Evolutionary conservation across 2,329 filamentous ascomycete genomes (phyloP).

Genomic region (Botrytis porri): DNA sequence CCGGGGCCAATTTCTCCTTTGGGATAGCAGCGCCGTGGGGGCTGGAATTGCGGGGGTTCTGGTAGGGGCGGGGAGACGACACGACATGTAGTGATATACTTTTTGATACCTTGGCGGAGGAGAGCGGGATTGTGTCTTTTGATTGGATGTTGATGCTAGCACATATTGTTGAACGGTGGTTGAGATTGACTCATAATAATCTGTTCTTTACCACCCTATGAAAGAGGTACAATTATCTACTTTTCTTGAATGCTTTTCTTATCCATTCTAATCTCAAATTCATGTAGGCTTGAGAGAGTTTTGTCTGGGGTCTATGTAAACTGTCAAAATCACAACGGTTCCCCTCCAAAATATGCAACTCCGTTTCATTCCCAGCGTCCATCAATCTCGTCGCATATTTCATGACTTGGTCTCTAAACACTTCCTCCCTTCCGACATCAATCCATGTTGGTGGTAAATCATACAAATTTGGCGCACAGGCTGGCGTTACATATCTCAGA

Average conservation of each 20-base stretch:
- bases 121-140: not conserved
- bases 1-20: not conserved
- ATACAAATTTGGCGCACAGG: slow-evolving; percentile 35
- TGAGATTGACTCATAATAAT: too few relatives aligned
- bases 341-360: slow-evolving; percentile 41
- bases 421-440: slow-evolving; percentile 40
- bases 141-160: not conserved
- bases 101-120: not conserved
- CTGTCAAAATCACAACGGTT: slow-evolving; percentile 21
- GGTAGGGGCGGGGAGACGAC: not conserved
- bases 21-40: slow-evolving; percentile 1
- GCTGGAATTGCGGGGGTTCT: slow-evolving; percentile 5
- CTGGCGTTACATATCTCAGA: slow-evolving; percentile 38
- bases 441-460: slow-evolving; percentile 39
- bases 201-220: not conserved
- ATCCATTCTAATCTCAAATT: not conserved
- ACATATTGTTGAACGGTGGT: not conserved
- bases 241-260: not conserved
- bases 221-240: not conserved
- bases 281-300: not conserved
- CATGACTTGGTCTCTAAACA: slow-evolving; percentile 40
- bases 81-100: not conserved
- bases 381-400: slow-evolving; percentile 39
- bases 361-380: slow-evolving; percentile 37
- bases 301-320: not conserved